Evolutionary conservation across 768 basidiomycete genomes (phyloP).

Genomic region (Omphalotus guepiniiformis): DNA sequence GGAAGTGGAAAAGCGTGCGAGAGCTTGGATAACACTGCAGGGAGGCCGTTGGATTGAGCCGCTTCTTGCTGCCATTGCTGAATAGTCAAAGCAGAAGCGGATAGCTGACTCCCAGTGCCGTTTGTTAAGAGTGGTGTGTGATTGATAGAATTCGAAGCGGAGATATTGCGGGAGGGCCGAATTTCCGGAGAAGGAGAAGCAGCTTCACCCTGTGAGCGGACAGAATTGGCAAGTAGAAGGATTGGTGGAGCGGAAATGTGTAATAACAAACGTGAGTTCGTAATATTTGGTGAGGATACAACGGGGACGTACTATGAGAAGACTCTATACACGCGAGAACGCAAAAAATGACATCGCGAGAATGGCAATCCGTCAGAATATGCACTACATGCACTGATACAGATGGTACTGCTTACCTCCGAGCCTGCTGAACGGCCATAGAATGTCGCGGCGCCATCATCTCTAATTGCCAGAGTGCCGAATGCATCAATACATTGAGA

Average conservation of each 20-base stretch:
- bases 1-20: conserved; percentile 47
- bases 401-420: conserved; percentile 48
- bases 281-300: neutral
- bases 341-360: neutral
- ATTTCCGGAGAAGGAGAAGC: neutral
- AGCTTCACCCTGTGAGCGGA: neutral
- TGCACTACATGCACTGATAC: neutral
- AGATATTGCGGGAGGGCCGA: neutral
- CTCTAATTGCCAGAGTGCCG: conserved; percentile 63
- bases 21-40: conserved; percentile 16
- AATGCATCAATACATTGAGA: conserved; percentile 63
- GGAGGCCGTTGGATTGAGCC: neutral
- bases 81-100: neutral
- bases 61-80: conserved; percentile 8
- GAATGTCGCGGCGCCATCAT: conserved; percentile 67
- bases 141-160: too few species aligned
- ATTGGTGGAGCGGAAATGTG: too few species aligned
- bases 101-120: too few species aligned
- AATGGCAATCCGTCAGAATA: neutral
- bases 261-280: conserved; percentile 1
- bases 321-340: conserved; percentile 32
- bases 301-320: conserved; percentile 45
- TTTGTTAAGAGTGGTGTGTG: neutral
- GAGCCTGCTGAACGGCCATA: conserved; percentile 70
- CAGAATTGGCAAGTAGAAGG: neutral